Conservation (phyloP, 495 filamentous ascomycete genomes). For the Bacidia gigantensis region DNA sequence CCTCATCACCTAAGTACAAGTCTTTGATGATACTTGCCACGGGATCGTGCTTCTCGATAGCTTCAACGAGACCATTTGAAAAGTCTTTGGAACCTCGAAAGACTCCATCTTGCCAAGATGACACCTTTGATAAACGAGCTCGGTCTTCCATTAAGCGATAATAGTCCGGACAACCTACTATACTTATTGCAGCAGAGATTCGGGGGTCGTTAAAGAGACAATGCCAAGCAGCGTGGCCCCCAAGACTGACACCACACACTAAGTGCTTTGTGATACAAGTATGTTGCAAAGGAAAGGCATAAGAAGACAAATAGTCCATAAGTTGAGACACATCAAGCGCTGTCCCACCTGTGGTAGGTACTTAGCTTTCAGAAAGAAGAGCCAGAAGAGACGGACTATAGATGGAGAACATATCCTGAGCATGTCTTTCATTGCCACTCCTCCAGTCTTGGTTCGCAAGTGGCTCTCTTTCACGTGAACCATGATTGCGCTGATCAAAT, state of each 20-base stretch:
- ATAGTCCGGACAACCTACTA: constrained; percentile 88
- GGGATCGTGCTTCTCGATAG: constrained; percentile 52
- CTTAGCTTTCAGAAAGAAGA: background rate
- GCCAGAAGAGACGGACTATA: constrained; percentile 29
- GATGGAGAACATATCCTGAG: constrained; percentile 70
- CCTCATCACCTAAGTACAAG: background rate
- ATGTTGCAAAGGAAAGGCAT: constrained; percentile 46
- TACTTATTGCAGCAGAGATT: constrained; percentile 56
- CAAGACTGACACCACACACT: constrained; percentile 69
- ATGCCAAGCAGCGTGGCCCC: constrained; percentile 82
- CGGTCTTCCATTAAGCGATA: constrained; percentile 64
- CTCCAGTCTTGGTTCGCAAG: constrained; percentile 62
- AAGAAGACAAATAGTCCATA: constrained; percentile 62
- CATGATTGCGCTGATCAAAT: constrained; percentile 89
- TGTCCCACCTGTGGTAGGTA: constrained; percentile 43
- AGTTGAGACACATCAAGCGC: constrained; percentile 56
- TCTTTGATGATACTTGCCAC: constrained; percentile 39
- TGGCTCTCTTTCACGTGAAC: constrained; percentile 45
- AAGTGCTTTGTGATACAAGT: constrained; percentile 52
- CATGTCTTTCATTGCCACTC: constrained; percentile 68
- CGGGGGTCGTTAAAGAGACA: constrained; percentile 63
- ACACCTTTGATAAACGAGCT: constrained; percentile 55
- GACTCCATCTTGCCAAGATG: constrained; percentile 34
- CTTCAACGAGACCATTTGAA: constrained; percentile 48
- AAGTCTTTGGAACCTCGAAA: constrained; percentile 70